phyloP scores from a whole-genome alignment of 2,329 filamentous ascomycete species.

The Talaromyces rugulosus region DNA sequence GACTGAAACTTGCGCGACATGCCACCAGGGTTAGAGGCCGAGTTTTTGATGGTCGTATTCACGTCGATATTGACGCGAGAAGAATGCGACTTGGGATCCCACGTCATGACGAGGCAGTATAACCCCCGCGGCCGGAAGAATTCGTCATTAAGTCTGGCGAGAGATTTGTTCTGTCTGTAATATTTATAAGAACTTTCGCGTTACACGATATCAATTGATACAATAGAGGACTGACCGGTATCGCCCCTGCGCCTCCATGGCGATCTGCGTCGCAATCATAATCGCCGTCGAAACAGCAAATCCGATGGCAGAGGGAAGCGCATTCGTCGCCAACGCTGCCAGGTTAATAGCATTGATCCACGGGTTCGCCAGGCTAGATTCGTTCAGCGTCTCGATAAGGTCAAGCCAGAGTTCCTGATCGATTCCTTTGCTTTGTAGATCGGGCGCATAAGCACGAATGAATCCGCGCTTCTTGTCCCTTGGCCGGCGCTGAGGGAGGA shows the following conservation, averaged over 20 bases:
- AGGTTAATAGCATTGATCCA: conserved; percentile 12
- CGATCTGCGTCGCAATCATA: conserved; percentile 6
- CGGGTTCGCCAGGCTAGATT: conserved; percentile 7
- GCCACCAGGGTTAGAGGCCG: neutral
- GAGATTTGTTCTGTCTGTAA: conserved; percentile 48
- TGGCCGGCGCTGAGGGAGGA: conserved; percentile 37
- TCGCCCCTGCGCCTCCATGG: conserved; percentile 19
- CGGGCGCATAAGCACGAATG: conserved; percentile 37
- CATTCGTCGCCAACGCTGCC: conserved; percentile 3
- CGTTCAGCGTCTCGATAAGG: conserved; percentile 30
- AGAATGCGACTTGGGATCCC: conserved; percentile 13
- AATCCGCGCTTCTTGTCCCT: conserved; percentile 33
- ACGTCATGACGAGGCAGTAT: conserved; percentile 53
- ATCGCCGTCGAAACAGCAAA: conserved; percentile 9
- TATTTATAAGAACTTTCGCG: neutral
- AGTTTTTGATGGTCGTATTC: neutral
- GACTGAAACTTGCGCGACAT: conserved; percentile 23
- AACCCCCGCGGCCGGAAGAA: conserved; percentile 57
- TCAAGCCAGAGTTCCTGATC: conserved; percentile 32
- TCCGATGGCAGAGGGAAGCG: neutral
- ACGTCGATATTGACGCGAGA: neutral
- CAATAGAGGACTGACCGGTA: neutral
- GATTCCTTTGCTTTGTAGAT: conserved; percentile 31
- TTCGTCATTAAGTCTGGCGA: conserved; percentile 53
- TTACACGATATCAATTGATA: neutral